Base-by-base conservation (phyloP, 2,329 filamentous ascomycete genomes). In the Talaromyces rugulosus region DNA sequence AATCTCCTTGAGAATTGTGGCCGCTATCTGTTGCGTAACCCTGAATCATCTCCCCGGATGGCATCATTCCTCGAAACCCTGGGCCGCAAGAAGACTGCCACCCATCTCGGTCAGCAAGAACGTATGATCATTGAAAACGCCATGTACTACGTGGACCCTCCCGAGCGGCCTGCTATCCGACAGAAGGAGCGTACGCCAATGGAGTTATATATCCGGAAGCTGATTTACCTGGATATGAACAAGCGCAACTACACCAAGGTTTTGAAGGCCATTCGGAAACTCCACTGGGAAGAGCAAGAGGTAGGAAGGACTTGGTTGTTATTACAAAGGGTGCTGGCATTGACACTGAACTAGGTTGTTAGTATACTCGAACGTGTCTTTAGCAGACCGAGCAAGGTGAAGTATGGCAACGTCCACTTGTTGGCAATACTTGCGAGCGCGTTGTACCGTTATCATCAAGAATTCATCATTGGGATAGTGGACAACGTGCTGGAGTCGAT, bases 41-140 rank as follows among this genome's bases (percentile, higher is more conserved):
- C 92, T 0, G 93, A 98, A 65, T 98, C 96, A 0, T 89, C 91
- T 9, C 94, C 94, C 8, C 88, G 95, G 51, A 99, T 99, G 95
- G 81, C 84, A 1, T 94, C 91, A 0, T 99, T 99, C 74, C 78
- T 99, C 28, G 95, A 99, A 75, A 99, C 93, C 0, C 81, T 99
- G 14, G 91, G 96, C 72, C 89, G 95, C 62, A 99, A 99, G 81
- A 99, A 99, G 78, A 87, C 90, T 7, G 93, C 95, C 7, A 92
- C 97, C 72, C 93, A 98, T 72, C 88, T 99, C 62, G 94, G 93
- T 14, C 92, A 96, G 70, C 92, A 96, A 68, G 95, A 99, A 77
- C 89, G 93, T 44, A 98, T 99, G 93, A 86, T 98, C 33, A 95
- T 99, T 62, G 95, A 99, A 75, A 99, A 99, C 72, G 95, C 95